Base-by-base conservation (phyloP, 345 rosid species). In the Anastatica hierochuntica region DNA sequence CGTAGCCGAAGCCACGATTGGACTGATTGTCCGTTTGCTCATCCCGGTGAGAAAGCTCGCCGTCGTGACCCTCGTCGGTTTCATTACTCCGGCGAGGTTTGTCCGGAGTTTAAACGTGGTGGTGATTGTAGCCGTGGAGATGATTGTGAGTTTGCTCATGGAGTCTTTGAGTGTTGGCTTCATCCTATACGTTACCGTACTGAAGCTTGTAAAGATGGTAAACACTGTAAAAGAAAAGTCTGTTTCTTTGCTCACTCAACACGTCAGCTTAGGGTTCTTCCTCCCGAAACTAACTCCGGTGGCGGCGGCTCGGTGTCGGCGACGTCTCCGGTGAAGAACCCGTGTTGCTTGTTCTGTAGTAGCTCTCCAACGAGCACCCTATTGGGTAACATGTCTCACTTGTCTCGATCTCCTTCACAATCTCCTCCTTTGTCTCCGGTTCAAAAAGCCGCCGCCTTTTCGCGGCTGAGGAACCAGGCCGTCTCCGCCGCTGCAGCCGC, bases 21-120 rank as follows among this genome's bases (percentile, higher is more conserved):
- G 98, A 90, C 96, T 0, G 94, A 87, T 60, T 90, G 98, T 63
- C 98, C 98, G 8, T 90, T 87, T 0, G 82, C 88, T n/a, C 98
- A 90, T 50, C 86, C 95, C 0, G 86, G 94, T 0, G 98, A 90
- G 67, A 90, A 90, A 78, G 96, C 98, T 35, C 85, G 83, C 43
- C 82, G 98, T 14, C 80, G 98, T 23, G 98, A 90, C 62, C 98
- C 95, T 10, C 58, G 80, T 43, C 62, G 73, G 30, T 84, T 51
- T 50, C 76, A 71, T 26, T 90, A 90, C 29, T 79, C 85, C 1
- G 90, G 94, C 11, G 33, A 29, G 10, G 9, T 29, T 6, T 29
- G 33, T 8, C 9, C 33, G 6, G 33, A 29, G 33, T 29, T 29
- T 29, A 4, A 8, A 1, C 33, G 10, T 8, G 6, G 10, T 8